Evolutionary conservation across 2,329 filamentous ascomycete genomes (phyloP).

Genomic region (Sporothrix pallida): DNA sequence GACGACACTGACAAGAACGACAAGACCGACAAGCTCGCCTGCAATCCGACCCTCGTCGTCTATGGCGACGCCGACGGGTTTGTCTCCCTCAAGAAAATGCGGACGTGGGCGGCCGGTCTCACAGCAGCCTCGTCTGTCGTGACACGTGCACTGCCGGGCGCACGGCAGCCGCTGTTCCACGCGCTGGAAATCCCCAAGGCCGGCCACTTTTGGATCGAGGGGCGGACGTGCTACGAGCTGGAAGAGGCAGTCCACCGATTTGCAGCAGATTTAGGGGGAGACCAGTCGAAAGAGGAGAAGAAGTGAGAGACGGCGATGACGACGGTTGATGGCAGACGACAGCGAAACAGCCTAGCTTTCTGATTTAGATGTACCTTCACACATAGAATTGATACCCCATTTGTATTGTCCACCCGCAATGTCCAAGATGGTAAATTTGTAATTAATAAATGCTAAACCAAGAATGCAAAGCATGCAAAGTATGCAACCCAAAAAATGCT

Average conservation of each 20-base stretch:
- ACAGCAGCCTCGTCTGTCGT: conserved; percentile 41
- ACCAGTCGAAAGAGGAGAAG: neutral
- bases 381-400: conserved; percentile 27
- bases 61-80: conserved; percentile 81
- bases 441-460: neutral
- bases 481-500: neutral
- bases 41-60: conserved; percentile 68
- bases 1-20: no score
- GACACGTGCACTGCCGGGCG: neutral
- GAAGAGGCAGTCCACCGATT: conserved; percentile 45
- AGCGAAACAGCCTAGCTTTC: neutral
- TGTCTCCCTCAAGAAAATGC: conserved; percentile 67
- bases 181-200: conserved; percentile 54
- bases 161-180: conserved; percentile 45
- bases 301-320: neutral
- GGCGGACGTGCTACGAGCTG: conserved; percentile 48
- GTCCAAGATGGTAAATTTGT: no score
- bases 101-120: conserved; percentile 66
- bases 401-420: neutral
- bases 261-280: conserved; percentile 37
- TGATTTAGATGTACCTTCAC: neutral
- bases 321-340: neutral
- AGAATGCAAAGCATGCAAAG: no score
- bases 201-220: conserved; percentile 61
- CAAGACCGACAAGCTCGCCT: conserved; percentile 61